These are phyloP conservation scores for Bruguiera gymnorhiza DNA, from an alignment of 345 rosid species.

Conservation along the genomic window DNA sequence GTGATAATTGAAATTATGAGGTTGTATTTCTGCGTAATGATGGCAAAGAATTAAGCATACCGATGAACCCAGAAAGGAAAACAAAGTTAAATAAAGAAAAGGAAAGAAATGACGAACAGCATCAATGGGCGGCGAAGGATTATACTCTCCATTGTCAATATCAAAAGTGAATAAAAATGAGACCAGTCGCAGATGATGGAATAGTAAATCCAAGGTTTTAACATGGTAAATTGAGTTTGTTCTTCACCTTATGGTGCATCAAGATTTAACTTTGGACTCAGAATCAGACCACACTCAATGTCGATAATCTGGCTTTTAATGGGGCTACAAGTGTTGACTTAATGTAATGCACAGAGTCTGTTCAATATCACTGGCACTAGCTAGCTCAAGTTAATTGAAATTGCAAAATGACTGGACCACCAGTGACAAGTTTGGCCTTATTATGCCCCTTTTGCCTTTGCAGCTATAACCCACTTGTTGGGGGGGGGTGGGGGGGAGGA, in stretches of 20 bases:
- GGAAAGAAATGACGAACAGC: neutral
- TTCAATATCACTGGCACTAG: no score
- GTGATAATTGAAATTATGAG: neutral
- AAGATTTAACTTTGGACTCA: no score
- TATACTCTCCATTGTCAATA: no score
- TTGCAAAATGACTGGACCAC: neutral
- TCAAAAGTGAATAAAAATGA: no score
- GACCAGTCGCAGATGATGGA: neutral
- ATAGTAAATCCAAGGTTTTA: neutral
- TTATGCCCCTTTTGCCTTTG: neutral
- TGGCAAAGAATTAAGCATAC: neutral
- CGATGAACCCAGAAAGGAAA: neutral
- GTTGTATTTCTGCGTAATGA: neutral
- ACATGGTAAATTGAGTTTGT: no score
- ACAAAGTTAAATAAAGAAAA: neutral
- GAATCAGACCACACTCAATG: no score
- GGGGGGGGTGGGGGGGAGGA: no score
- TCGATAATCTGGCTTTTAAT: no score
- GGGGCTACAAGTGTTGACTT: neutral
- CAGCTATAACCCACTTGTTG: neutral
- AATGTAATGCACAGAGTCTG: neutral
- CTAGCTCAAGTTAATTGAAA: no score
- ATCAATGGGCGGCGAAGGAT: neutral
- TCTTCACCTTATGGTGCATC: no score
- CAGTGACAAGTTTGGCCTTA: neutral